phyloP scores from a whole-genome alignment of 495 filamentous ascomycete species.

The Sabuloglossum arenarium region DNA sequence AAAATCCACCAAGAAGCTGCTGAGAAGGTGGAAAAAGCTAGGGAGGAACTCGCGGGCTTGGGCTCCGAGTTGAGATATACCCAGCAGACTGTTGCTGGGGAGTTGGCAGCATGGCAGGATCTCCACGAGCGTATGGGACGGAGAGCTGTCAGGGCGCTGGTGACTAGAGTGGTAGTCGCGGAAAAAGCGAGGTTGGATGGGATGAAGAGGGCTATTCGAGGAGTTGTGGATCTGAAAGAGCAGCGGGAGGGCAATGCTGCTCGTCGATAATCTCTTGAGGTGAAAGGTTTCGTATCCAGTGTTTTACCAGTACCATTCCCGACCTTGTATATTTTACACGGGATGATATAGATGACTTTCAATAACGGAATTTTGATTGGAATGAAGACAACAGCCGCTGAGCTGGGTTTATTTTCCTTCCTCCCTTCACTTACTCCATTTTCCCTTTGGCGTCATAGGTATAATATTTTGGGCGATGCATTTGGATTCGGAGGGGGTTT shows the following conservation, averaged over 20 bases:
- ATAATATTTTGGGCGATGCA: background rate
- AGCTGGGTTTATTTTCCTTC: no score
- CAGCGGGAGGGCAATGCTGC: background rate
- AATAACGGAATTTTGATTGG: no score
- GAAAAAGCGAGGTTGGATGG: slow-evolving; percentile 66
- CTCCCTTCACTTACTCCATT: no score
- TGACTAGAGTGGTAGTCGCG: slow-evolving; percentile 49
- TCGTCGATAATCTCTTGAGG: background rate
- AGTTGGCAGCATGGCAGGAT: slow-evolving; percentile 86
- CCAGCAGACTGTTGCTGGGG: slow-evolving; percentile 76
- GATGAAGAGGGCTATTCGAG: slow-evolving; percentile 54
- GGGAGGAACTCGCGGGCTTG: slow-evolving; percentile 41
- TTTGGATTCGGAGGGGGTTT: background rate
- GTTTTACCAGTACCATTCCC: no score
- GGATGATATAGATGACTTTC: background rate
- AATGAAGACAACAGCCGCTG: no score
- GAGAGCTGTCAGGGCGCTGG: slow-evolving; percentile 53
- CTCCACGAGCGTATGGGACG: slow-evolving; percentile 58
- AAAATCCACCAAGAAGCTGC: slow-evolving; percentile 61
- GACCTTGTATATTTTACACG: background rate
- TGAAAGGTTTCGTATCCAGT: background rate
- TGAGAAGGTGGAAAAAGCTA: slow-evolving; percentile 42
- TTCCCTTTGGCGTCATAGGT: background rate
- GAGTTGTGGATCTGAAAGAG: slow-evolving; percentile 6
- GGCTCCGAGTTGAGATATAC: slow-evolving; percentile 72